Base-by-base conservation (phyloP, 257 asterid genomes). In the Solanum pennellii region DNA sequence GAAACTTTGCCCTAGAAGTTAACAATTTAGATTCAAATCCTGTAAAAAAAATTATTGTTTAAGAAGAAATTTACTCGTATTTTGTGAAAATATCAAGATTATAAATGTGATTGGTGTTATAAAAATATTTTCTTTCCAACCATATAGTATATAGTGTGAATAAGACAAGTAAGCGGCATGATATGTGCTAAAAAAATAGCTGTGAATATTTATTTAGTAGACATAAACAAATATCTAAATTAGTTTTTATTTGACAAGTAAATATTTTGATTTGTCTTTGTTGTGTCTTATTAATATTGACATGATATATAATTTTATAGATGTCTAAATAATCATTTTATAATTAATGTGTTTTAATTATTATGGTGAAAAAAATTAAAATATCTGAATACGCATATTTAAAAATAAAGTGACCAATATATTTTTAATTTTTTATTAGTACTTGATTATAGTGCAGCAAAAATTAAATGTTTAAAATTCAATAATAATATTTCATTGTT, bases 1-100 rank as follows among this genome's bases (percentile, higher is more conserved):
- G 65, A 12, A 44, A 25, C 66, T 45, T 45, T 16, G 84, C 27
- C 68, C 68, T 27, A 47, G 11, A 79, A 45, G 68, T 45, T 27
- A 80, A 79, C 42, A 16, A 47, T 14, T 47, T 27, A 27, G 84
- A 80, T 80, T 80, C 68, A 80, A 79, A 80, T 45, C 41, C 68
- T 80, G 4, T 27, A 10, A 10, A 14, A 27, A 79, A 9, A 25
- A 25, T 4, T 77, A 15, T 25, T 79, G 27, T 3, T 27, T 5
- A 45, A 9, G n/a, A 25, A 37, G 29, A 79, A 79, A 44, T 44
- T 16, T 45, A 45, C n/a, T 79, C 15, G 41, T 21, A 39, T 74
- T 11, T 21, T 47, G 82, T 74, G 21, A 39, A 74, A 21, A 11
- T 23, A 73, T 2, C 82, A 74, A 74, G 82, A 74, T 39, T 6